These are phyloP conservation scores for Russula griseocarnosa DNA, from an alignment of 768 basidiomycete species.

Conservation along the genomic window DNA sequence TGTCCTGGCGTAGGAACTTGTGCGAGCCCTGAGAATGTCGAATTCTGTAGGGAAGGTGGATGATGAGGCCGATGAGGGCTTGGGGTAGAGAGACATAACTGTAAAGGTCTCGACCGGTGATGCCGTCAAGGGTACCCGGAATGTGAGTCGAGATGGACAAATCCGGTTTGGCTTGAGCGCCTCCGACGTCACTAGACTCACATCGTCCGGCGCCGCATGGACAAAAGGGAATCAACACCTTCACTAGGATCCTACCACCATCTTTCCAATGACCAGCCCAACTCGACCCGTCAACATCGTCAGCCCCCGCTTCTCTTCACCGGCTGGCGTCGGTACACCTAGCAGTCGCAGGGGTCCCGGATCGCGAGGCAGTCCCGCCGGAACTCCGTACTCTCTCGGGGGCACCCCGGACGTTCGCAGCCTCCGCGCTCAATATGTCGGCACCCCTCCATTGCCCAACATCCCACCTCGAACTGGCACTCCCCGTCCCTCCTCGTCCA, in stretches of 20 bases:
- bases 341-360: slow-evolving; percentile 18
- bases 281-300: slow-evolving; percentile 30
- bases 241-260: not conserved
- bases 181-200: not conserved
- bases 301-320: slow-evolving; percentile 20
- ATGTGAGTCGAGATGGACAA: not conserved
- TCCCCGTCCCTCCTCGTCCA: slow-evolving; percentile 28
- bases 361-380: slow-evolving; percentile 16
- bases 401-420: slow-evolving; percentile 64
- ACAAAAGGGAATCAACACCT: not conserved
- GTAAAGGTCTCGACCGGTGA: slow-evolving; percentile 6
- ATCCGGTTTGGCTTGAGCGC: not conserved
- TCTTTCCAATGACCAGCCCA: slow-evolving; percentile 23
- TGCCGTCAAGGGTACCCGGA: slow-evolving; percentile 6
- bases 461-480: slow-evolving; percentile 47
- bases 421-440: slow-evolving; percentile 62
- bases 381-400: slow-evolving; percentile 49
- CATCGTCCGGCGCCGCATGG: not conserved
- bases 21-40: slow-evolving; percentile 73
- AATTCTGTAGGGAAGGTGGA: slow-evolving; percentile 48
- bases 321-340: slow-evolving; percentile 18
- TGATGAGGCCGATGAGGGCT: slow-evolving; percentile 4
- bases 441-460: slow-evolving; percentile 49
- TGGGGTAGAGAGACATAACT: slow-evolving; percentile 8
- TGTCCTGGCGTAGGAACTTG: slow-evolving; percentile 55